Percentiles rank a stretch among this genome's conserved stretches.
phyloP scores from a whole-genome alignment of 2,329 filamentous ascomycete genomes.

The Helotiales sp. region DNA sequence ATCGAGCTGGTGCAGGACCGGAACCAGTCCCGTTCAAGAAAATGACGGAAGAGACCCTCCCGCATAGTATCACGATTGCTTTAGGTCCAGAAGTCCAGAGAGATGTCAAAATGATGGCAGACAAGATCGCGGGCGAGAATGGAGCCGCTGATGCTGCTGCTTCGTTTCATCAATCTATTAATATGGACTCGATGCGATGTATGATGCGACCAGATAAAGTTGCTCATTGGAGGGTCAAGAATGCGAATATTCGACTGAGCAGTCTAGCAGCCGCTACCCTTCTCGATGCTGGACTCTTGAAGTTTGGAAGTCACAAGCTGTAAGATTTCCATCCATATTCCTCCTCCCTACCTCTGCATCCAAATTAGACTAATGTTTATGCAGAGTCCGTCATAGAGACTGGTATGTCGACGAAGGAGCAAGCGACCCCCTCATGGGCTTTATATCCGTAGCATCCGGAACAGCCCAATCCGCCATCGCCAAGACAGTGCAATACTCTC shows the following conservation, averaged over 20 bases:
- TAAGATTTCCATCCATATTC: conserved; percentile 21
- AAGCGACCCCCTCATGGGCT: conserved; percentile 26
- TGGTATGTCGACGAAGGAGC: conserved; percentile 40
- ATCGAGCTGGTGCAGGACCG: conserved; percentile 73
- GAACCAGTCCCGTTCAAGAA: conserved; percentile 70
- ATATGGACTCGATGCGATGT: conserved; percentile 68
- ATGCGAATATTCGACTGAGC: conserved; percentile 63
- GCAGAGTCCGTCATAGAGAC: conserved; percentile 29
- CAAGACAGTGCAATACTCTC: conserved; percentile 25
- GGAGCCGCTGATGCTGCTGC: conserved; percentile 68
- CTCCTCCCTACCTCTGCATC: not conserved
- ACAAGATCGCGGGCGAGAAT: conserved; percentile 62
- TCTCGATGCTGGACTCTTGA: conserved; percentile 53
- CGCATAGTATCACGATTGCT: conserved; percentile 70
- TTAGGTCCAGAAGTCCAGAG: conserved; percentile 62
- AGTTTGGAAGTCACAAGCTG: conserved; percentile 30
- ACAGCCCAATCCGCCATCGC: conserved; percentile 22
- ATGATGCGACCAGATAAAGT: conserved; percentile 52
- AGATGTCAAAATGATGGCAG: conserved; percentile 63
- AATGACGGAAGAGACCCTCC: conserved; percentile 65
- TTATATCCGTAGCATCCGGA: conserved; percentile 30
- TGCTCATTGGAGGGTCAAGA: conserved; percentile 53
- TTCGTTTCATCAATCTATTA: conserved; percentile 57
- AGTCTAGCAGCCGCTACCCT: conserved; percentile 67
- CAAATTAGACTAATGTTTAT: not conserved